A percentile compares a stretch with the other conserved stretches of the same genome.
Evolutionary conservation across 345 rosid species (phyloP).

Genomic region (Syzygium aqueum): DNA sequence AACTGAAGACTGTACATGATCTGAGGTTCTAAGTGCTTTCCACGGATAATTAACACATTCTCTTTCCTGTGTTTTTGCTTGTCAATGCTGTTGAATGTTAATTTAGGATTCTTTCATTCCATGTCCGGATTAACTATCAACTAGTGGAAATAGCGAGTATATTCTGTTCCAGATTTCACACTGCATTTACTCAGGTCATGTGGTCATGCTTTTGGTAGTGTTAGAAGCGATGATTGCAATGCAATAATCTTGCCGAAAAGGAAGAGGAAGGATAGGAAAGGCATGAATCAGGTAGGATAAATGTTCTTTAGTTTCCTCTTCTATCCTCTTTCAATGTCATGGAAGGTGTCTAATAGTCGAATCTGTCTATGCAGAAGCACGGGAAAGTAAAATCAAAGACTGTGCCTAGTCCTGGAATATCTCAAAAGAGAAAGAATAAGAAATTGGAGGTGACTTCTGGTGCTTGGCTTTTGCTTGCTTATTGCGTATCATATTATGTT

Average conservation of each 20-base stretch:
- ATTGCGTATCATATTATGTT: not conserved
- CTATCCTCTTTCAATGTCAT: not conserved
- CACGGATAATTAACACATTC: not conserved
- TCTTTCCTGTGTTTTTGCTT: not conserved
- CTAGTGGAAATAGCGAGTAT: not conserved
- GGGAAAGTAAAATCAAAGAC: not conserved
- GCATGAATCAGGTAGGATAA: constrained; percentile 31
- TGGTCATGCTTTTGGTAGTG: constrained; percentile 8
- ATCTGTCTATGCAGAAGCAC: not conserved
- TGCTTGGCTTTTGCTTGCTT: not conserved
- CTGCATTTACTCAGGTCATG: not conserved
- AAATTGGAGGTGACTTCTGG: constrained; percentile 42
- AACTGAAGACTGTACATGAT: not conserved
- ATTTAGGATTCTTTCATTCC: not conserved
- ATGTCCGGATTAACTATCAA: not conserved
- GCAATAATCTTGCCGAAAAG: constrained; percentile 39
- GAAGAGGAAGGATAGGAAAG: constrained; percentile 28
- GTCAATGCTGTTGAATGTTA: not conserved
- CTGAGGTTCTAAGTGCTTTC: not conserved
- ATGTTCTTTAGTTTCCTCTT: not conserved
- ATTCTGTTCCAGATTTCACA: not conserved
- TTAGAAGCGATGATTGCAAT: constrained; percentile 38
- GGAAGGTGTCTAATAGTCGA: not conserved
- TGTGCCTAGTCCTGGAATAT: constrained; percentile 25
- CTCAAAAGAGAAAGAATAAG: constrained; percentile 60